Evolutionary conservation across 345 rosid genomes (phyloP), one percentile per base, ranked within the genome.

Genomic region (Erodium maritimum): DNA sequence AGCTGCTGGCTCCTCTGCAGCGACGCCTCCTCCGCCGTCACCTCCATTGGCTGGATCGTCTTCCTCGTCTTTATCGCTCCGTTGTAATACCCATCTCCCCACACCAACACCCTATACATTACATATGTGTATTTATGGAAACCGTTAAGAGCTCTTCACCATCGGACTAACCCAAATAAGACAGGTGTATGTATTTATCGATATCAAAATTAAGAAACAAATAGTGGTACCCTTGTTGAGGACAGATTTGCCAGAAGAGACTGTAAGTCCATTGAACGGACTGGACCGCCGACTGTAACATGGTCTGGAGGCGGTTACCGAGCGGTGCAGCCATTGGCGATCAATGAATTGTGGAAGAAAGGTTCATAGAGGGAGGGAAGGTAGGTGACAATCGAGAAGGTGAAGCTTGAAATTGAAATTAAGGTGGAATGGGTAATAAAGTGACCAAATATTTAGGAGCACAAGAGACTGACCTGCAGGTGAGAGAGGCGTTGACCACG

Each of bases 31-130:
- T 94, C 97, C 3, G 90, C 80, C 8, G 73, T 94, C 9, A 81
- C 90, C 72, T 94, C 99, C 79, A 80, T 77, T 10, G 97, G 95
- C 54, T 94, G 97, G 64, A 91, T 88, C 54, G 97, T 94, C 69
- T 94, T 94, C 50, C 99, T 76, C 0, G 99, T 94, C 79, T 94
- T 94, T 62, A 94, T 94, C 24, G 95, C 85, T 60, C 97, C 99
- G 68, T 94, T 94, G 73, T 94, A 94, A 67, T 85, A 90, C 61
- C 99, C 97, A 65, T 86, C 93, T 57, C 80, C 83, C 99, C 99
- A 90, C 52, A 83, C 60, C 68, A 94, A 73, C 29, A 74, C 82
- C 83, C 99, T 93, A 54, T 55, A 34, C 54, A 17, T 18, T 18
- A n/a, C n/a, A n/a, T n/a, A n/a, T n/a, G n/a, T n/a, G n/a, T n/a